A percentile compares a stretch with the other conserved stretches of the same genome.
phyloP scores from a whole-genome alignment of 306 rosid genomes.

The Comarum palustre region DNA sequence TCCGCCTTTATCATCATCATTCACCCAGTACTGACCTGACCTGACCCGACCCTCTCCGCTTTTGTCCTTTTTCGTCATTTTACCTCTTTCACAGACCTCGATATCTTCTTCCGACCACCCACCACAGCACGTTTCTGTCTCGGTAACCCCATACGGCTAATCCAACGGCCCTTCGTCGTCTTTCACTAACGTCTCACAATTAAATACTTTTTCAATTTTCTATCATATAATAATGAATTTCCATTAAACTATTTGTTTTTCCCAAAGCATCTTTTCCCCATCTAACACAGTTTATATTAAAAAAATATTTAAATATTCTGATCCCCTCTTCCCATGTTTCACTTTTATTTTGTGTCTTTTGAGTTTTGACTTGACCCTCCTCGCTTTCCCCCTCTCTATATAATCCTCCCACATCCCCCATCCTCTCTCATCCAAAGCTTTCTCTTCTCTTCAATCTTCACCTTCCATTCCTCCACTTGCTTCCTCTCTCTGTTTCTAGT shows the following conservation, averaged over 20 bases:
- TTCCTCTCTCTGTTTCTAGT: neutral
- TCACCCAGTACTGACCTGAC: neutral
- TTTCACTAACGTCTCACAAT: neutral
- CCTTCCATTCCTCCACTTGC: neutral
- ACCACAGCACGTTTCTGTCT: neutral
- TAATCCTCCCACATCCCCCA: slow-evolving; percentile 27
- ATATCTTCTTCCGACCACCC: slow-evolving; percentile 1
- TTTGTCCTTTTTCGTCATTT: neutral
- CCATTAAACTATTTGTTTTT: slow-evolving; percentile 9
- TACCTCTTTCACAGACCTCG: neutral
- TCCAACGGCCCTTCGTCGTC: neutral
- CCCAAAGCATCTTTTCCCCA: slow-evolving; percentile 18
- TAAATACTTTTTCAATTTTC: neutral
- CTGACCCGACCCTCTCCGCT: neutral
- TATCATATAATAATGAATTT: slow-evolving; percentile 6
- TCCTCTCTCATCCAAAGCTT: slow-evolving; percentile 37
- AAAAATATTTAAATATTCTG: slow-evolving; percentile 30
- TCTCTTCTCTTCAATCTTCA: fast-evolving
- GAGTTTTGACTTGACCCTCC: slow-evolving; percentile 42
- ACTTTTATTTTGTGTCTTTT: slow-evolving; percentile 7
- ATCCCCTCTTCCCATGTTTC: neutral
- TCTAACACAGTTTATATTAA: slow-evolving; percentile 14
- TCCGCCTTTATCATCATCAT: neutral
- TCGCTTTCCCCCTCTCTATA: slow-evolving; percentile 28
- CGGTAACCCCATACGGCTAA: neutral